Base-by-base conservation (phyloP, 176 grass and related monocot genomes). In the Musa acuminata region DNA sequence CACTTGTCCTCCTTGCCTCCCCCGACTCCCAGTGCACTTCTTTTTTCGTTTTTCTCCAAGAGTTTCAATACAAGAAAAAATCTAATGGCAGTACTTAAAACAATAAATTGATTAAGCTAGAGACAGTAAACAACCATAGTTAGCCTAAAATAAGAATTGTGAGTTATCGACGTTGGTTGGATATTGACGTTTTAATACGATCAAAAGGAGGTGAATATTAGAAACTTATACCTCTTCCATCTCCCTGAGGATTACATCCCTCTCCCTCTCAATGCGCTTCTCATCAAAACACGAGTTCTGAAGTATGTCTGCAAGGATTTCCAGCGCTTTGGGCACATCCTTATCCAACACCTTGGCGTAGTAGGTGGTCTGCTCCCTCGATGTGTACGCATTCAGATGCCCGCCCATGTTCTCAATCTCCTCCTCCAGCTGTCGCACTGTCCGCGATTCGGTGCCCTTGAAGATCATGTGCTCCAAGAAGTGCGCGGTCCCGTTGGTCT, bases 381-480 rank as follows among this genome's bases (percentile, higher is more conserved):
- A 88, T 63, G 93, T 97, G 87, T 97, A 97, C 2, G 93, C 93
- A 35, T 97, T 97, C 64, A 97, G 83, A 81, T 97, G 94, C 0
- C 87, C 94, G 3, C 94, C 94, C 72, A 97, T 97, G 80, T 97
- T 71, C 90, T 97, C 94, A 80, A 97, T 97, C 86, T 97, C 90
- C 84, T 87, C 80, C 86, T 97, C 94, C 59, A 97, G 84, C 50
- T 91, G 94, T 10, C 79, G 80, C 0, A 87, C 84, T 8, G 83
- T 83, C 49, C 90, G 90, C 10, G 69, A 74, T 8, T 76, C 87
- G 7, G 94, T 97, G 63, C 94, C 94, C 77, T 97, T 97, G 82
- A 97, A 97, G 55, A 97, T 85, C 94, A 97, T 97, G 83, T 97
- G 94, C 90, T 97, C 94, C 7, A 97, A 62, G 84, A 97, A 97